Conservation (phyloP, 1,139 yeast species). For the Candida anutae region DNA sequence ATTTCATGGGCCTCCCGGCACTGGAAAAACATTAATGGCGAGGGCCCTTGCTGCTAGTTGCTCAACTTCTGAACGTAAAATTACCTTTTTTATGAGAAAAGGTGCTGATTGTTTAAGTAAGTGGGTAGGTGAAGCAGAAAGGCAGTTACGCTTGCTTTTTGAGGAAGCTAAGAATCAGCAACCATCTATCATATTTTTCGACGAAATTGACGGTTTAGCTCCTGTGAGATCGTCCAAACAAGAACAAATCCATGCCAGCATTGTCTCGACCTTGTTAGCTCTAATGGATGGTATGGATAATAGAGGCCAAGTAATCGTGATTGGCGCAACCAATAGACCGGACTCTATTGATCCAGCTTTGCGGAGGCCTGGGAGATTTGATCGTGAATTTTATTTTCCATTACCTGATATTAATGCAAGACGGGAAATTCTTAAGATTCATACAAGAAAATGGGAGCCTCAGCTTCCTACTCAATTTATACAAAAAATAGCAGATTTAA, state of each 20-base stretch:
- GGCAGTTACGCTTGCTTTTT: constrained; percentile 80
- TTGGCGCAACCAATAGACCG: constrained; percentile 97
- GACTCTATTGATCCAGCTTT: constrained; percentile 97
- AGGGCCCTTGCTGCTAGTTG: constrained; percentile 95
- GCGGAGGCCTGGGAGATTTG: constrained; percentile 96
- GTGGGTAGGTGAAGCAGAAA: constrained; percentile 99
- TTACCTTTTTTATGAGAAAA: constrained; percentile 95
- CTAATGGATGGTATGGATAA: constrained; percentile 99
- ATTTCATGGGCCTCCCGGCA: constrained; percentile 99
- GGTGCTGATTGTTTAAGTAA: constrained; percentile 97
- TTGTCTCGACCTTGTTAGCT: constrained; percentile 88
- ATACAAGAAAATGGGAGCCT: constrained; percentile 86
- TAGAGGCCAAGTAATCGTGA: constrained; percentile 91
- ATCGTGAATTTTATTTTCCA: constrained; percentile 93
- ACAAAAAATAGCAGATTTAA: constrained; percentile 62
- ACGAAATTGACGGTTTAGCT: constrained; percentile 96
- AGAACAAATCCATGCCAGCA: constrained; percentile 96
- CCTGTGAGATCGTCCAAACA: constrained; percentile 96
- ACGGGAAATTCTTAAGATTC: constrained; percentile 69
- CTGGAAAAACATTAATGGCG: constrained; percentile 98
- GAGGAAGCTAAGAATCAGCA: constrained; percentile 96
- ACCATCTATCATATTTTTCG: constrained; percentile 92
- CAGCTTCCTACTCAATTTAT: constrained; percentile 53
- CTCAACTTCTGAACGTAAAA: constrained; percentile 71
- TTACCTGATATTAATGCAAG: constrained; percentile 81